These are phyloP conservation scores for Hanseniaspora singularis DNA, from an alignment of 805 yeast species.

Conservation along the genomic window DNA sequence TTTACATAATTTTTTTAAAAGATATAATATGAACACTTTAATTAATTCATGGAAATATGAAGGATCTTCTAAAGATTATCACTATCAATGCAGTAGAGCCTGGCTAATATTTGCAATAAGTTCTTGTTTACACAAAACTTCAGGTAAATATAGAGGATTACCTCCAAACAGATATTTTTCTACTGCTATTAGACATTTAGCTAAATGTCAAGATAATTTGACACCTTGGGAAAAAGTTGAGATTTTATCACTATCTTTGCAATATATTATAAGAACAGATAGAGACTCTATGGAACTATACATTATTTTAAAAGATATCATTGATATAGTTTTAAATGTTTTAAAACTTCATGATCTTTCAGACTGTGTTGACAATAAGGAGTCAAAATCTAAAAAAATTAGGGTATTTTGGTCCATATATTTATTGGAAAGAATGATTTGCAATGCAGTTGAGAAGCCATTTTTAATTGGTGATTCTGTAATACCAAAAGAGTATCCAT, in stretches of 20 bases:
- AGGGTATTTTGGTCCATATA: constrained; percentile 57
- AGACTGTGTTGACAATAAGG: constrained; percentile 21
- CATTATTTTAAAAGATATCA: constrained; percentile 42
- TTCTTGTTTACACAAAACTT: constrained; percentile 41
- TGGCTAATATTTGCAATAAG: constrained; percentile 44
- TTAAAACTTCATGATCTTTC: constrained; percentile 21
- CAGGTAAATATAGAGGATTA: constrained; percentile 45
- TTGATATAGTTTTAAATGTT: constrained; percentile 33
- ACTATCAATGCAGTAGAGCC: constrained; percentile 44
- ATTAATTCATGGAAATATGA: constrained; percentile 25
- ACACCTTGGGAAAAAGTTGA: constrained; percentile 39
- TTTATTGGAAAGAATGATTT: constrained; percentile 48
- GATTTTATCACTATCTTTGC: constrained; percentile 39
- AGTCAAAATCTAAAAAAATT: constrained; percentile 32
- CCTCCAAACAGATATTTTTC: constrained; percentile 46
- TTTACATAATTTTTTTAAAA: background rate
- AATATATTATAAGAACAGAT: constrained; percentile 50
- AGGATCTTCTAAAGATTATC: constrained; percentile 33
- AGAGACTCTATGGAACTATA: constrained; percentile 45
- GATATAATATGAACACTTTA: background rate
- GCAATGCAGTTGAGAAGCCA: constrained; percentile 50
- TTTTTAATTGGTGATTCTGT: constrained; percentile 41
- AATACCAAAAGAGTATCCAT: constrained; percentile 35
- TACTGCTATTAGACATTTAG: constrained; percentile 46
- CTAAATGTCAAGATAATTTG: constrained; percentile 34